Percentiles rank a stretch among this genome's conserved stretches.
Conservation (phyloP, 805 yeast species). For the Pachysolen tannophilus region DNA sequence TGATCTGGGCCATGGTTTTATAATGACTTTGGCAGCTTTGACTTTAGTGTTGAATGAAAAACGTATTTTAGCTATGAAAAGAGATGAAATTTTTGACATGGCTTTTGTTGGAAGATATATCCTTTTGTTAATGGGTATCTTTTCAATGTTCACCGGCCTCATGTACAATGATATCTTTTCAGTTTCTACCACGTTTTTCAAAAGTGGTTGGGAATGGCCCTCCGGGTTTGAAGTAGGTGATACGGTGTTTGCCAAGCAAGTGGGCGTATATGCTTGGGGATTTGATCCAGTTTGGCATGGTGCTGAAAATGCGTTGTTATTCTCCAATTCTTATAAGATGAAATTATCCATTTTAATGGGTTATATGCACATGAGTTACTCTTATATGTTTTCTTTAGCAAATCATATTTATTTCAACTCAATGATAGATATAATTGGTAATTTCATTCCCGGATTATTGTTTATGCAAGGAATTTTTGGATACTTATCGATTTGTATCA, state of each 20-base stretch:
- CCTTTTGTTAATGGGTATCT: slow-evolving; percentile 59
- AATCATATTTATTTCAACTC: slow-evolving; percentile 52
- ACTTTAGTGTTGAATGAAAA: slow-evolving; percentile 48
- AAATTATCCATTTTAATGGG: slow-evolving; percentile 72
- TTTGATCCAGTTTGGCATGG: slow-evolving; percentile 76
- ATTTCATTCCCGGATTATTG: slow-evolving; percentile 63
- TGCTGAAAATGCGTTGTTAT: slow-evolving; percentile 61
- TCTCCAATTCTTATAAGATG: slow-evolving; percentile 72
- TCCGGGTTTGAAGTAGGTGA: slow-evolving; percentile 40
- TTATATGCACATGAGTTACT: slow-evolving; percentile 66
- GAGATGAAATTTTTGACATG: slow-evolving; percentile 75
- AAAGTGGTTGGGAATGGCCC: slow-evolving; percentile 68
- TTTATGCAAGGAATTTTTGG: slow-evolving; percentile 77
- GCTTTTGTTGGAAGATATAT: slow-evolving; percentile 67
- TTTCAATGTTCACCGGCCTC: slow-evolving; percentile 69
- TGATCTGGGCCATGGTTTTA: slow-evolving; percentile 72
- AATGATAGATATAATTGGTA: slow-evolving; percentile 59
- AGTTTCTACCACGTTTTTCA: slow-evolving; percentile 57
- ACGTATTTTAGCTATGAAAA: slow-evolving; percentile 42
- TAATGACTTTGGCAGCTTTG: slow-evolving; percentile 48
- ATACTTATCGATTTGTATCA: slow-evolving; percentile 54
- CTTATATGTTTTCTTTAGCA: slow-evolving; percentile 59
- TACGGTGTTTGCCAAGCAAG: slow-evolving; percentile 35
- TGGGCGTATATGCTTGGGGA: slow-evolving; percentile 54
- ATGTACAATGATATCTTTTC: slow-evolving; percentile 68